Evolutionary conservation across 306 rosid genomes (phyloP), one percentile per base, ranked within the genome.

Genomic region (Begonia loranthoides): DNA sequence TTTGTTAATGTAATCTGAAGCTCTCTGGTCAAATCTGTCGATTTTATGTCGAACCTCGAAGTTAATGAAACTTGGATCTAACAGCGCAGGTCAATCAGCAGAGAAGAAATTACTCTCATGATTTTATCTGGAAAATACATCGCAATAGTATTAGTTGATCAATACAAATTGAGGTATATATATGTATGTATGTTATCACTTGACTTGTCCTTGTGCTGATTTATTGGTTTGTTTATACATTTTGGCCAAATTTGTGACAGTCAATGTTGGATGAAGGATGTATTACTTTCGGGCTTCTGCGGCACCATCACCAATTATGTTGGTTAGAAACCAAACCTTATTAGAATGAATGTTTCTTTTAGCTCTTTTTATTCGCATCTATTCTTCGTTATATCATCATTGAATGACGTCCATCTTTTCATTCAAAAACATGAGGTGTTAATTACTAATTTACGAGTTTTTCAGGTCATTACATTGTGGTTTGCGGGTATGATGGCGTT

Each of bases 131-230:
- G 99, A 63, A 74, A 72, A 58, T 80, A 76, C 70, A 75, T 86
- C 60, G 93, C 84, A 39, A 80, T 90, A 61, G 94, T 87, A 44
- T 76, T 90, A 73, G 99, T 90, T 67, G 94, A 90, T 64, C 92
- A 90, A 59, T 71, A 55, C 64, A 90, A 71, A 67, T 68, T 90
- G 80, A 83, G 94, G 95, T 86, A 71, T 54, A 54, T 34, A 28
- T 28, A 28, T 28, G 36, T 28, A 3, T 28, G 9, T 28, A 7
- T 28, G 9, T 28, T 28, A 7, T 0, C 34, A 3, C 6, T 28
- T 28, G 6, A 28, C 34, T 28, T 28, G 34, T 1, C 34, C 34
- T 28, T 28, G 6, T 28, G 6, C 9, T 7, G 36, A 6, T 28
- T 28, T 28, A 28, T 28, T 28, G 4, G 36, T 7, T 7, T 28